Conservation (phyloP, 2,329 filamentous ascomycete species). For the Monosporascus ibericus region DNA sequence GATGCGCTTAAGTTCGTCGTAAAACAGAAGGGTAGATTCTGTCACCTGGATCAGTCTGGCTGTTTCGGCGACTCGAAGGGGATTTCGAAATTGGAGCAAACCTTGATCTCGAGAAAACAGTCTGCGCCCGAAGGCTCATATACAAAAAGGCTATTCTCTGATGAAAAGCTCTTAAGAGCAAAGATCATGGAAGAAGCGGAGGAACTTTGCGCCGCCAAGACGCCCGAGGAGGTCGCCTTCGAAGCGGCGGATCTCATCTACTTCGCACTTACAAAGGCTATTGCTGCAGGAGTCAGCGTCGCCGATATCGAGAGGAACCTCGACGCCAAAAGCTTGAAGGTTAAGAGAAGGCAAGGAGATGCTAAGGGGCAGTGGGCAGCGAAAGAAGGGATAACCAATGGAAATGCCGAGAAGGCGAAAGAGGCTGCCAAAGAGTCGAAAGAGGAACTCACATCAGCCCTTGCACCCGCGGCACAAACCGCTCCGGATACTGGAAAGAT, state of each 20-base stretch:
- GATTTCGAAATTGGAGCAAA: constrained; percentile 80
- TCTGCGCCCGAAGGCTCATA: constrained; percentile 88
- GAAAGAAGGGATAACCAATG: constrained; percentile 62
- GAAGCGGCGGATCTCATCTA: constrained; percentile 95
- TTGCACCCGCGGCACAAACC: constrained; percentile 35
- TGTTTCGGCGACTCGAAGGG: constrained; percentile 86
- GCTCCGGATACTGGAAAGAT: constrained; percentile 49
- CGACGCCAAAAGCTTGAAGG: constrained; percentile 90
- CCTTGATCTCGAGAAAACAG: constrained; percentile 71
- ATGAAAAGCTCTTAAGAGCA: constrained; percentile 79
- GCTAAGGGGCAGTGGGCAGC: constrained; percentile 90
- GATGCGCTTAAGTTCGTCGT: constrained; percentile 90
- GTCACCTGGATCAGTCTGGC: constrained; percentile 83
- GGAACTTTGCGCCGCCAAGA: constrained; percentile 82
- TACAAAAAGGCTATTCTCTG: constrained; percentile 86
- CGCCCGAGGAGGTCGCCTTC: constrained; percentile 79
- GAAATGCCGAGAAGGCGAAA: constrained; percentile 24
- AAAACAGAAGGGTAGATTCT: constrained; percentile 86
- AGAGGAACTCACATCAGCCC: constrained; percentile 26
- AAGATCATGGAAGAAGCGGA: constrained; percentile 99
- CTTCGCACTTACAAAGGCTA: constrained; percentile 87
- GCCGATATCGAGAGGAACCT: constrained; percentile 89
- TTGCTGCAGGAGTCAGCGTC: constrained; percentile 75
- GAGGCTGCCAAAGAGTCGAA: constrained; percentile 29
- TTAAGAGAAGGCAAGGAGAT: constrained; percentile 87